Evolutionary conservation across 1,284 basidiomycete genomes (phyloP), one percentile per base, ranked within the genome.

Genomic region (Fistulinella staudtii): DNA sequence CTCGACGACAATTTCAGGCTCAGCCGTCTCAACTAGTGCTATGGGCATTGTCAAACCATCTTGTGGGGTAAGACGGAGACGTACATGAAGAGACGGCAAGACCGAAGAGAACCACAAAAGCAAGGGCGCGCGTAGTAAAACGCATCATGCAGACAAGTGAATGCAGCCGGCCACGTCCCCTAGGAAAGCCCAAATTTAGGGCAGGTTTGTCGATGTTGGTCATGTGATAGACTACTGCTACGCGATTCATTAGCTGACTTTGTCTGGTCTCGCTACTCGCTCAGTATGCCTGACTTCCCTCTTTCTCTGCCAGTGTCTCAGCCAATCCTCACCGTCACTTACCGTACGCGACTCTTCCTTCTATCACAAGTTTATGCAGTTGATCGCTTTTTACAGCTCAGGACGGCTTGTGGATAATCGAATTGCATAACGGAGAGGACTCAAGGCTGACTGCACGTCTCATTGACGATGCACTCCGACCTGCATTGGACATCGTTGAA

Each of bases 401-500:
- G 49, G 59, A 74, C 4, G 66, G 68, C 8, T 51, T 85, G 18
- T 90, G 86, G 87, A 69, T 87, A 36, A 76, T 90, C 45, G 87
- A 90, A 59, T 61, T 90, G 48, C 85, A 87, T 58, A 85, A 87
- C 56, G 85, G 82, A 15, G 70, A 74, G 22, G 90, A 93, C 64
- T 88, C 77, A 56, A 79, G 89, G 13, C 67, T 92, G 33, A 85
- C 83, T 1, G 69, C 73, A 29, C 63, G 65, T 6, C 63, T 90
- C 41, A 69, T 91, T 42, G 71, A 77, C 43, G 64, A 73, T n/a
- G 87, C 75, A 0, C 55, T 92, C 22, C 72, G 77, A 46, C 84
- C 86, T 17, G 86, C 89, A 3, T 71, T 96, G 28, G 82, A 91
- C 55, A 64, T 70, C 11, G 85, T 95, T 8, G 91, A 95, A 64